These are phyloP conservation scores for Fusarium phyllophilum DNA, from an alignment of 2,329 filamentous ascomycete species.

Conservation along the genomic window DNA sequence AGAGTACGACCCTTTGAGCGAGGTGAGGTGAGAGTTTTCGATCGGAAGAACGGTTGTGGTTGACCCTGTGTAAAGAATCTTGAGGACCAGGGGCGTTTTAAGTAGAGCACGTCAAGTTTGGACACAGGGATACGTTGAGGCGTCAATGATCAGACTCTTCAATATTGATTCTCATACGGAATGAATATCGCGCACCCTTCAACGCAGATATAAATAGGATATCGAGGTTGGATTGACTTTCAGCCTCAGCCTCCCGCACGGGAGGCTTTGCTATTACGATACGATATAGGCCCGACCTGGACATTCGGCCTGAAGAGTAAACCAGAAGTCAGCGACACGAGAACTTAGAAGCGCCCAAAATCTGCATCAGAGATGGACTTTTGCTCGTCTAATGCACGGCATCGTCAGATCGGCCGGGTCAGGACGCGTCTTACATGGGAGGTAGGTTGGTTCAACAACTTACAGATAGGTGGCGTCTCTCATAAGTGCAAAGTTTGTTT, in stretches of 20 bases:
- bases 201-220: background rate
- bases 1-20: background rate
- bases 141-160: background rate
- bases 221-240: background rate
- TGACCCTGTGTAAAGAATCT: background rate
- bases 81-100: background rate
- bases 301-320: background rate
- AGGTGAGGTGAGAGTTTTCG: background rate
- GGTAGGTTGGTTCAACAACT: background rate
- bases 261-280: background rate
- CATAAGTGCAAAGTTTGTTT: background rate
- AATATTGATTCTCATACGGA: background rate
- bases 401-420: background rate
- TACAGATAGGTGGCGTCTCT: background rate
- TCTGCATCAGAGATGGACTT: background rate
- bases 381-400: background rate
- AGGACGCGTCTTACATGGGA: background rate
- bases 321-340: background rate
- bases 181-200: background rate
- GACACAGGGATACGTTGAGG: background rate
- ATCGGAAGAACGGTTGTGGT: background rate
- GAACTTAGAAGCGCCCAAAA: too few species aligned
- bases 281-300: background rate
- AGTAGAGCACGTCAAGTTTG: background rate
- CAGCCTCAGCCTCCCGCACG: background rate